Evolutionary conservation across 2,329 filamentous ascomycete species (phyloP), one percentile per base, ranked within the genome.

Genomic region (Sphaerulina vaccinii): DNA sequence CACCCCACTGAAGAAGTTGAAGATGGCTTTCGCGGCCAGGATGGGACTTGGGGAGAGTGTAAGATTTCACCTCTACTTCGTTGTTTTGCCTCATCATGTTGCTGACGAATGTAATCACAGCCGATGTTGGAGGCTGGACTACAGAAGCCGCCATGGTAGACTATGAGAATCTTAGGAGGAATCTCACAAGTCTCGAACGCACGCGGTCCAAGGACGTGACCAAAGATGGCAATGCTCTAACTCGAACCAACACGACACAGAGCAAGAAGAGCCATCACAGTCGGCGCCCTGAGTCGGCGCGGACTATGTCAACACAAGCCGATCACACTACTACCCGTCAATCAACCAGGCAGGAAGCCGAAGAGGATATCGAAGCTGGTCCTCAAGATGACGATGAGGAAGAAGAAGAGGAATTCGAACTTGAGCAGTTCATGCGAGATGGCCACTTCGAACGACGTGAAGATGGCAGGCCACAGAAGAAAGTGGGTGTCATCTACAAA

Each of bases 401-500:
- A 64, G 52, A 67, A 56, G 55, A 69, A 1, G 79, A 82, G 1
- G 83, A 80, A 2, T 90, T 91, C 57, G 79, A 87, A 54, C 75
- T 91, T 1, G 80, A 79, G 15, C 74, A 82, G 10, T 91, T 91
- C 65, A 80, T 91, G 70, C 79, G 82, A 40, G 82, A 88, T 54
- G 87, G 87, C 1, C 85, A 87, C 62, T 84, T 90, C 53, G 88
- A 90, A 70, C 88, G 86, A 66, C 79, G 86, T 10, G 81, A 80
- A 2, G 79, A 83, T 23, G 85, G 83, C 5, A 75, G 77, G 29
- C 86, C 87, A 0, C 79, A 84, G 9, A 93, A 92, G 73, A 87
- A 85, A 62, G 81, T 92, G 9, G 88, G 88, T 2, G 85, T 92
- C 1, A 73, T 90, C 1, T 92, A 85, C 75, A 88, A 86, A 69